A percentile compares a stretch with the other conserved stretches of the same genome.
Evolutionary conservation across 2,329 filamentous ascomycete species (phyloP).

Genomic region (Calonectria pseudoturangicola): DNA sequence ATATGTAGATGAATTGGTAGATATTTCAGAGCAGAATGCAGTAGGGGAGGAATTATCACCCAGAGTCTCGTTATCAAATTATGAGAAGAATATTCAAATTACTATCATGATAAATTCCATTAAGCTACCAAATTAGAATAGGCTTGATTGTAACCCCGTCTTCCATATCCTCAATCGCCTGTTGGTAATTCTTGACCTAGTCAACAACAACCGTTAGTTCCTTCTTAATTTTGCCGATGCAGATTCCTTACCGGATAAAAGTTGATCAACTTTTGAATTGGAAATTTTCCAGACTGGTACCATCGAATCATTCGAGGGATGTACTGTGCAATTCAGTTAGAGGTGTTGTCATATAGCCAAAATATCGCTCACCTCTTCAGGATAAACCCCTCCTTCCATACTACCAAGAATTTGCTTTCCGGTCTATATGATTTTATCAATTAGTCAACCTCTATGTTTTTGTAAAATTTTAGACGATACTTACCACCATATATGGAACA

Average conservation of each 20-base stretch:
- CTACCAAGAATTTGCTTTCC: slow-evolving; percentile 26
- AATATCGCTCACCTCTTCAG: slow-evolving; percentile 14
- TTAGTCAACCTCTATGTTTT: neutral
- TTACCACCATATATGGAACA: slow-evolving; percentile 27
- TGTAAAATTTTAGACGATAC: neutral
- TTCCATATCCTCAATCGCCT: neutral
- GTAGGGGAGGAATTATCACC: too few relatives aligned
- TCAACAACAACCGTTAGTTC: neutral
- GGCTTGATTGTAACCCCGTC: neutral
- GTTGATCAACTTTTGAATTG: slow-evolving; percentile 29
- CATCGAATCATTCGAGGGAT: slow-evolving; percentile 30
- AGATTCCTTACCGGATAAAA: slow-evolving; percentile 29
- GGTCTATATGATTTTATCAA: neutral
- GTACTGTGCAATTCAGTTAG: neutral
- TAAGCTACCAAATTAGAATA: neutral
- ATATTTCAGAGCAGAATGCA: too few relatives aligned
- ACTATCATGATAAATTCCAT: neutral
- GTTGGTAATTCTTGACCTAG: neutral
- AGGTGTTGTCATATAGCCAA: neutral
- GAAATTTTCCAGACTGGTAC: slow-evolving; percentile 26
- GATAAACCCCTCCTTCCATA: slow-evolving; percentile 30
- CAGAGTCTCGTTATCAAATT: neutral
- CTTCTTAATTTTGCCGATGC: neutral
- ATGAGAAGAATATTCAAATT: neutral
- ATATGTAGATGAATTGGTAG: too few relatives aligned